phyloP scores from a whole-genome alignment of 345 rosid genomes.

The Syzygium aqueum region DNA sequence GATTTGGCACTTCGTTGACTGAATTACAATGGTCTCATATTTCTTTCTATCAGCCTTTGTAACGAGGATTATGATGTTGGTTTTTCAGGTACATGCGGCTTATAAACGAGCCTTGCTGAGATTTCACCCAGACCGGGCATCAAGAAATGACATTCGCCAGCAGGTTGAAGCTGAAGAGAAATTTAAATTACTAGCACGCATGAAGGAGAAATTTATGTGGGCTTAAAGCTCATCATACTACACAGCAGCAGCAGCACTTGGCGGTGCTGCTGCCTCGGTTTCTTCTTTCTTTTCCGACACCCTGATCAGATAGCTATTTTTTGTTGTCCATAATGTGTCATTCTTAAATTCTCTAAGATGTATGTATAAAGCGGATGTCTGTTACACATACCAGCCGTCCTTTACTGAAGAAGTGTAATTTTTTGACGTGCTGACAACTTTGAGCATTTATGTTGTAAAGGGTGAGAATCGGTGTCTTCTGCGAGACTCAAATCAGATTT shows the following conservation, averaged over 20 bases:
- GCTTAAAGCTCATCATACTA: neutral
- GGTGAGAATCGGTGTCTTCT: neutral
- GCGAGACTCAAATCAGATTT: neutral
- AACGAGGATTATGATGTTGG: neutral
- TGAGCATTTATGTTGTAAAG: neutral
- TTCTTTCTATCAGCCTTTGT: neutral
- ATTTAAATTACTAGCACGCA: constrained; percentile 78
- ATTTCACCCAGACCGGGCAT: constrained; percentile 82
- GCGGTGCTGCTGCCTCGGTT: neutral
- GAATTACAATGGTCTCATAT: neutral
- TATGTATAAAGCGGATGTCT: neutral
- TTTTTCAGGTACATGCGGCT: constrained; percentile 64
- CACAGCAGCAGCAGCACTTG: neutral
- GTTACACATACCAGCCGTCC: neutral
- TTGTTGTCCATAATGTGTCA: neutral
- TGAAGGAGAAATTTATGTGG: constrained; percentile 55
- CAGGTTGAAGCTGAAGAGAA: constrained; percentile 92
- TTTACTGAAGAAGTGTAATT: neutral
- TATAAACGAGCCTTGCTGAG: constrained; percentile 62
- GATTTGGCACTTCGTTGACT: neutral
- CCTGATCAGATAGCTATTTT: neutral
- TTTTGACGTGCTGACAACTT: neutral
- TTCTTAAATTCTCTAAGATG: neutral
- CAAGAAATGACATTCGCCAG: constrained; percentile 53
- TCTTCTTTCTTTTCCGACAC: neutral